A percentile compares a stretch with the other conserved stretches of the same genome.
Evolutionary conservation across 2,329 filamentous ascomycete species (phyloP).

Genomic region (Pseudogymnoascus sp.): DNA sequence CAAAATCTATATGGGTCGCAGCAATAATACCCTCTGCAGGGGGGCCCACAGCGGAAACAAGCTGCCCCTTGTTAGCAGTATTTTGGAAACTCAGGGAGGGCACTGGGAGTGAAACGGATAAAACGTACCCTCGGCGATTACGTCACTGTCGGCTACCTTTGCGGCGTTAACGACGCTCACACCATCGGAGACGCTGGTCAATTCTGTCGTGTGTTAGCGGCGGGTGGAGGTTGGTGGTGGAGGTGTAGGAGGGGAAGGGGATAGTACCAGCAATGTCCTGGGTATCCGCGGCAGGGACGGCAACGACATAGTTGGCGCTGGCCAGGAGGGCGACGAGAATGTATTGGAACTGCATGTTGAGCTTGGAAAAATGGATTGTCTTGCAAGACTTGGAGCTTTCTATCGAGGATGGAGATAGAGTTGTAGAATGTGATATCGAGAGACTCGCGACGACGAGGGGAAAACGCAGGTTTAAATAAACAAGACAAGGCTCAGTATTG

Average conservation of each 20-base stretch:
- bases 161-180: not conserved
- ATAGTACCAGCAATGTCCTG: not conserved
- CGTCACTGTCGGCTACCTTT: not conserved
- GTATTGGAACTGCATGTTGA: not conserved
- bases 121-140: not conserved
- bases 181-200: not conserved
- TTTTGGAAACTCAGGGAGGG: not conserved
- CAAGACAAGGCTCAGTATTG: not conserved
- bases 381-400: not conserved
- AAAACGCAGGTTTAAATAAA: not conserved
- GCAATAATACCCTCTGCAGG: not conserved
- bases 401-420: not conserved
- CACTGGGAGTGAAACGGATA: not conserved
- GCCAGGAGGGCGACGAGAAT: not conserved
- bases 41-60: not conserved
- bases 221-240: not conserved
- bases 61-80: not conserved
- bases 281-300: not conserved
- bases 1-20: too few species aligned
- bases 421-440: not conserved
- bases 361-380: not conserved
- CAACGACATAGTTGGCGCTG: not conserved
- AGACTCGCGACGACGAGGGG: not conserved
- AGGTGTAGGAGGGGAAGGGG: not conserved
- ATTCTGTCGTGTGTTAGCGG: not conserved